phyloP scores from a whole-genome alignment of 2,329 filamentous ascomycete genomes.

The Chaetomiaceae sp. region DNA sequence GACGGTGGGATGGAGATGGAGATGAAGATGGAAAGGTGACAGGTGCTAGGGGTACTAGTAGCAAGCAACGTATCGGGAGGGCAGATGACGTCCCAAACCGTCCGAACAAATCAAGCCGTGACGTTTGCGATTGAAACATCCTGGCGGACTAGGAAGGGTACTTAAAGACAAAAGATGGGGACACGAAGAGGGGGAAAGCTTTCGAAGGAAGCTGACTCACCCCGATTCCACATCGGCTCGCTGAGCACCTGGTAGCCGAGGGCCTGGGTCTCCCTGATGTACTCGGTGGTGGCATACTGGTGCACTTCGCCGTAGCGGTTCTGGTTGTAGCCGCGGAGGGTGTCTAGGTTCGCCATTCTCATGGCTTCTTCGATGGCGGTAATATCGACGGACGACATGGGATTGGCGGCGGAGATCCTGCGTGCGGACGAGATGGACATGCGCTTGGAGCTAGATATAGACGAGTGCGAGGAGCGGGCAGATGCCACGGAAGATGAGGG shows the following conservation, averaged over 20 bases:
- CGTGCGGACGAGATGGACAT: conserved; percentile 47
- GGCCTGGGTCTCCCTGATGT: conserved; percentile 48
- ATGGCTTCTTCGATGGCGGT: conserved; percentile 55
- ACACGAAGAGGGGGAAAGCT: neutral
- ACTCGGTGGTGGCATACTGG: conserved; percentile 51
- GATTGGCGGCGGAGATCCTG: conserved; percentile 50
- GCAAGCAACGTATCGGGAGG: neutral
- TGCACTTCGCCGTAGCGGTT: conserved; percentile 53
- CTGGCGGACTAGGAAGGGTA: neutral
- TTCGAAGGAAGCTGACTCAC: conserved; percentile 40
- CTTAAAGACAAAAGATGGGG: conserved; percentile 3
- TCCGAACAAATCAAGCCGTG: neutral
- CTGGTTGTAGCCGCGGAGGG: conserved; percentile 56
- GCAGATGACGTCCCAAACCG: neutral
- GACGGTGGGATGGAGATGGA: neutral
- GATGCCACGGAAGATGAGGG: conserved; percentile 47
- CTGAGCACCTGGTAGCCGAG: conserved; percentile 58
- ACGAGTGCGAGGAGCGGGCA: conserved; percentile 46
- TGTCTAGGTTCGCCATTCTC: conserved; percentile 57
- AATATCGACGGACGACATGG: conserved; percentile 54
- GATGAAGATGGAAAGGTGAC: neutral
- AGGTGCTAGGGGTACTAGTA: neutral
- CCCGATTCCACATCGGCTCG: conserved; percentile 63
- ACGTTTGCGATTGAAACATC: neutral
- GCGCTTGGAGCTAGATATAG: conserved; percentile 47